phyloP scores from a whole-genome alignment of 164 flowering plant genomes.

The Tinospora cordifolia region DNA sequence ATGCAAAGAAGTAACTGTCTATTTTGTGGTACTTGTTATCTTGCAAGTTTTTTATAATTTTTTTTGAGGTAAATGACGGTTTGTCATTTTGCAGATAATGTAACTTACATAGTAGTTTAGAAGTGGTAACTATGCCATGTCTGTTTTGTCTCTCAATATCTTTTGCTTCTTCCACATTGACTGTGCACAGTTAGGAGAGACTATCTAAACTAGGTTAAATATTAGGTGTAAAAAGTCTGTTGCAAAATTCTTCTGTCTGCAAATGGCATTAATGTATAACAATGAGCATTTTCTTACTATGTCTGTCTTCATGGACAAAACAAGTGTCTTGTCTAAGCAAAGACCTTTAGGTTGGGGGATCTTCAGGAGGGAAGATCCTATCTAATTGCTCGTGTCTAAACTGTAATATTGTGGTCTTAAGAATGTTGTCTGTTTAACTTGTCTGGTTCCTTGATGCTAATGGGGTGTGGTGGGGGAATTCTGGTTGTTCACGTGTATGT shows the following conservation, averaged over 20 bases:
- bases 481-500: too few species aligned
- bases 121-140: background rate
- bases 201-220: background rate
- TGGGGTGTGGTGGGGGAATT: too few species aligned
- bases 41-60: background rate
- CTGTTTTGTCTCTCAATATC: background rate
- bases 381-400: too few species aligned
- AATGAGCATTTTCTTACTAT: too few species aligned
- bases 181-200: background rate
- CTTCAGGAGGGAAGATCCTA: too few species aligned
- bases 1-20: constrained; percentile 63
- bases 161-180: background rate
- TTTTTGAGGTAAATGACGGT: constrained; percentile 5
- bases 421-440: too few species aligned
- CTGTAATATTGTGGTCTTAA: too few species aligned
- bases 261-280: background rate
- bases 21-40: constrained; percentile 3
- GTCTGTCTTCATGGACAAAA: too few species aligned
- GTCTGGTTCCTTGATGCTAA: too few species aligned
- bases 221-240: background rate
- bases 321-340: too few species aligned
- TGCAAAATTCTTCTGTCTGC: background rate
- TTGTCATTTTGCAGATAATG: background rate
- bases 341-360: too few species aligned
- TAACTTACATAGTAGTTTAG: background rate